These are phyloP conservation scores for Murraya paniculata DNA, from an alignment of 345 rosid genomes.

Conservation along the genomic window DNA sequence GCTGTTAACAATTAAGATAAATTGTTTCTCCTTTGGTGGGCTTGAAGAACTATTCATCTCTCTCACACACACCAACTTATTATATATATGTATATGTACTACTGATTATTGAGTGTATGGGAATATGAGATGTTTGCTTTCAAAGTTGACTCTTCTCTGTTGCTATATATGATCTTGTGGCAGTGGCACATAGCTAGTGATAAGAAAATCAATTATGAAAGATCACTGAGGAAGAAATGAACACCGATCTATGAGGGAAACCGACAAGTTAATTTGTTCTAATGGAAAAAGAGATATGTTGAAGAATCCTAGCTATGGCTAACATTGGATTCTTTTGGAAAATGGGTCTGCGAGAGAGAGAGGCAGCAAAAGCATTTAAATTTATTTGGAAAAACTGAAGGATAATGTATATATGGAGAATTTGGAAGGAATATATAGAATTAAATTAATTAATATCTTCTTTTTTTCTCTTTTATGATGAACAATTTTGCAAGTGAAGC, in stretches of 20 bases:
- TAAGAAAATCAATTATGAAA: not conserved
- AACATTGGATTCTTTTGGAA: not conserved
- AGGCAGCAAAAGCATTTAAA: not conserved
- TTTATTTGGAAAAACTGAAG: not conserved
- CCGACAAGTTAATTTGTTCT: not conserved
- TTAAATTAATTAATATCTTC: not conserved
- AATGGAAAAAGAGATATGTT: not conserved
- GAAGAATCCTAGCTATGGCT: not conserved
- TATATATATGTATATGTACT: too few species aligned
- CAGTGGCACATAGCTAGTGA: not conserved
- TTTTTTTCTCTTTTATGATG: not conserved
- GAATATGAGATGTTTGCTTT: not conserved
- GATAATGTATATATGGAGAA: too few species aligned
- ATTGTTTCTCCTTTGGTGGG: not conserved
- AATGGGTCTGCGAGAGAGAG: not conserved
- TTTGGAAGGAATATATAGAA: not conserved
- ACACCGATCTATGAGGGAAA: not conserved
- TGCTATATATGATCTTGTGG: too few species aligned
- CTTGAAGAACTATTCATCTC: slow-evolving; percentile 4
- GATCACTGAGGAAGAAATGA: not conserved
- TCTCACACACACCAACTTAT: not conserved
- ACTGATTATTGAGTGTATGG: too few species aligned
- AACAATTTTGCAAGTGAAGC: slow-evolving; percentile 21
- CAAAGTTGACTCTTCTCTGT: not conserved
- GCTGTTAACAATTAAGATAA: not conserved